Evolutionary conservation across 352 stramenopile species (phyloP).

Genomic region (Pilasporangium apinafurcum): DNA sequence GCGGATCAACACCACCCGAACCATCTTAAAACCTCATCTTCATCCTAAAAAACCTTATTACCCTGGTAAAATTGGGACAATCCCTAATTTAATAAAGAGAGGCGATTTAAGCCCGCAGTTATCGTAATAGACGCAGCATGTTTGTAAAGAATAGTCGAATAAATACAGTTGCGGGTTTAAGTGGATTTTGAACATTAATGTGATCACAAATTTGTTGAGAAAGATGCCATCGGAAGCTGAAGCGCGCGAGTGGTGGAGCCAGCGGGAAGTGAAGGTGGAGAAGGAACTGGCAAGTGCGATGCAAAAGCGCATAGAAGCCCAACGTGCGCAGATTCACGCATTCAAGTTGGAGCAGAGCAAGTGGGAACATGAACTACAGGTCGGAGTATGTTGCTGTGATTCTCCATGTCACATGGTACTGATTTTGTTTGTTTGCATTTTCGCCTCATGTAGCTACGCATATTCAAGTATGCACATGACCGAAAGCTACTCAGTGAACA

Average conservation of each 20-base stretch:
- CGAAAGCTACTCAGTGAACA: constrained; percentile 74
- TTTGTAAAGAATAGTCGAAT: too few species aligned
- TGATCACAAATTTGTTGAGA: too few species aligned
- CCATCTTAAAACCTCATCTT: background rate
- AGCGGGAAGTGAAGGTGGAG: constrained; percentile 43
- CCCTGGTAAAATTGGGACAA: too few species aligned
- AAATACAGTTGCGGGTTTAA: too few species aligned
- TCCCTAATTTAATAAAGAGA: too few species aligned
- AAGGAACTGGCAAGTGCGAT: constrained; percentile 39
- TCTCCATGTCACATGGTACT: background rate
- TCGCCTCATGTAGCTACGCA: constrained; percentile 32
- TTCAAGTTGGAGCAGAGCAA: constrained; percentile 83
- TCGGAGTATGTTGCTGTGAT: constrained; percentile 3
- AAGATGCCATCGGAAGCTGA: constrained; percentile 14
- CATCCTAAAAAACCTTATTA: background rate
- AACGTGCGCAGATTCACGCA: constrained; percentile 61
- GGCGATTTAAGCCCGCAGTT: too few species aligned
- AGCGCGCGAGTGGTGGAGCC: constrained; percentile 56
- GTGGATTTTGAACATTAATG: too few species aligned
- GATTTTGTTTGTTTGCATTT: background rate
- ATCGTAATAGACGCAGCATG: too few species aligned
- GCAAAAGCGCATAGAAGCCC: constrained; percentile 65
- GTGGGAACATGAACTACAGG: constrained; percentile 74
- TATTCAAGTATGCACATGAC: constrained; percentile 75
- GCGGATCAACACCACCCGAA: background rate